Percentiles rank a stretch among this genome's conserved stretches.
These are phyloP conservation scores for Rhododendron simsii DNA, from an alignment of 148 eudicot species.

Conservation along the genomic window DNA sequence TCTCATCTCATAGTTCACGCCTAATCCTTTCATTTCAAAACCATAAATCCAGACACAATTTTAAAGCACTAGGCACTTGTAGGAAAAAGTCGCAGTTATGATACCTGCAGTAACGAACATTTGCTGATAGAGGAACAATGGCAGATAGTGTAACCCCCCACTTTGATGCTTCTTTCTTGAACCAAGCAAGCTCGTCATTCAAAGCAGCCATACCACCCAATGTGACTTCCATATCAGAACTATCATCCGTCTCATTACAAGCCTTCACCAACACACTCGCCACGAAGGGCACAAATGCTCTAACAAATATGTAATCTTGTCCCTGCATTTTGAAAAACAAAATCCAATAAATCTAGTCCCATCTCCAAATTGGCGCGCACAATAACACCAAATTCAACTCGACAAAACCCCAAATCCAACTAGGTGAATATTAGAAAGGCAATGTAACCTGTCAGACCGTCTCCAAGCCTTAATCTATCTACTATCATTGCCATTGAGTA, in stretches of 20 bases:
- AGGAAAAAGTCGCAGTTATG: not conserved
- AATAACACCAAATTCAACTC: not conserved
- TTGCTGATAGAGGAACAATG: constrained; percentile 50
- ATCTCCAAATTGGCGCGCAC: not conserved
- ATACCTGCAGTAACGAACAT: constrained; percentile 75
- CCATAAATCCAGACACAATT: not conserved
- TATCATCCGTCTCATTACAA: constrained; percentile 59
- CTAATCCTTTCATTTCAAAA: not conserved
- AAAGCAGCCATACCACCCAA: constrained; percentile 81
- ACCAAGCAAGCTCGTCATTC: constrained; percentile 81
- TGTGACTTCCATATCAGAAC: constrained; percentile 59
- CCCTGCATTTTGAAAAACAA: constrained; percentile 40
- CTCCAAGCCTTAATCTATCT: not conserved
- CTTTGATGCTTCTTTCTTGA: constrained; percentile 77
- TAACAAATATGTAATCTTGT: constrained; percentile 80
- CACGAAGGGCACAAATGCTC: constrained; percentile 66
- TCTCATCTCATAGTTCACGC: not conserved
- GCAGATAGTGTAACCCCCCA: constrained; percentile 47
- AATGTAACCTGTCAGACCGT: not conserved
- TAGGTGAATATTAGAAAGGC: not conserved
- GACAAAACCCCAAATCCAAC: not conserved
- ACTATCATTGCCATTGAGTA: not conserved
- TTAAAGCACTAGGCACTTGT: not conserved
- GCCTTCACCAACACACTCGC: constrained; percentile 69
- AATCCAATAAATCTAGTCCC: not conserved